Evolutionary conservation across 78 protist genomes (phyloP).

Genomic region (Speleostelium caveatum): DNA sequence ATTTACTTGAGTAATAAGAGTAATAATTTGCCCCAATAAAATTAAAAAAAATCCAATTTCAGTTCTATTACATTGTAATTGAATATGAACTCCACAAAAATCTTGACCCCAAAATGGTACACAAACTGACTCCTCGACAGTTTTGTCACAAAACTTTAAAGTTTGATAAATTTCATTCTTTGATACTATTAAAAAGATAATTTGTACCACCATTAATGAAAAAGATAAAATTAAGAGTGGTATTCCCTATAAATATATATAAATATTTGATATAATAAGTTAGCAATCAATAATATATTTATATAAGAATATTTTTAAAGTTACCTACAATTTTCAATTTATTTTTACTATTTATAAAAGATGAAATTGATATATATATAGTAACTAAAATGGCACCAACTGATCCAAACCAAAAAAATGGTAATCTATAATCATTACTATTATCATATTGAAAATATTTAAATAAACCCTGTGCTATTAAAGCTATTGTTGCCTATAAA

Average conservation of each 20-base stretch:
- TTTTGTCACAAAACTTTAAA: constrained; percentile 1
- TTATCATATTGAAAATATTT: background rate
- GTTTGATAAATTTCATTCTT: background rate
- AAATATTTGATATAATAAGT: background rate
- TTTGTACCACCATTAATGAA: background rate
- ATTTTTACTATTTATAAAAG: constrained; percentile 1
- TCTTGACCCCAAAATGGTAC: background rate
- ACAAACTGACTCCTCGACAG: constrained; percentile 2
- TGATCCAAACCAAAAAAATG: constrained; percentile 2
- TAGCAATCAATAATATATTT: background rate
- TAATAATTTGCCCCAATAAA: background rate
- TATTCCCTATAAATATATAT: constrained; percentile 14
- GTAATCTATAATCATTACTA: constrained; percentile 4
- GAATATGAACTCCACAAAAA: constrained; percentile 13
- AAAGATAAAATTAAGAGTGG: background rate
- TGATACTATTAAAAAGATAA: background rate
- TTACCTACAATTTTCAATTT: constrained; percentile 4
- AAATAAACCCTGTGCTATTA: constrained; percentile 18
- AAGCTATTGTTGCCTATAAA: background rate
- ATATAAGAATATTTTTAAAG: background rate
- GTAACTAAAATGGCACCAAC: background rate
- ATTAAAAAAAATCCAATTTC: background rate
- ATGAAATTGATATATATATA: constrained; percentile 19
- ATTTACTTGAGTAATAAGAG: too few species aligned
- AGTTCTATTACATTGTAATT: background rate